phyloP scores from a whole-genome alignment of 495 filamentous ascomycete species.

The Immersiella caudata region DNA sequence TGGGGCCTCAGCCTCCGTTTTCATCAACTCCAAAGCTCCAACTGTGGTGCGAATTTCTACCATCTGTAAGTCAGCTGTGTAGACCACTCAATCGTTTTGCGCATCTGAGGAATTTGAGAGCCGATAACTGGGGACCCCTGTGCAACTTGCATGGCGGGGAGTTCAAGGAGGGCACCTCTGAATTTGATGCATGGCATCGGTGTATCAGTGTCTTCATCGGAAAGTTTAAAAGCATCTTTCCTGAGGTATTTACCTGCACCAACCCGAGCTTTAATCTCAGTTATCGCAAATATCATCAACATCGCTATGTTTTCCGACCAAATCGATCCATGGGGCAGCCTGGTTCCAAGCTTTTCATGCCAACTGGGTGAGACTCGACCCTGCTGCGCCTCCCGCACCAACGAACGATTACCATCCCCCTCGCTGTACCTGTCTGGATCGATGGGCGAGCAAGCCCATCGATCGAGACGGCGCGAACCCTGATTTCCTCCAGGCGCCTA shows the following conservation, averaged over 20 bases:
- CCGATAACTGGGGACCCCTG: neutral
- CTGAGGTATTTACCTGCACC: too few relatives aligned
- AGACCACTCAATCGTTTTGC: neutral
- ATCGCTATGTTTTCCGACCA: neutral
- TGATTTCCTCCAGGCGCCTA: neutral
- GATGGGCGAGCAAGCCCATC: slow-evolving; percentile 3
- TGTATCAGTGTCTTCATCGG: neutral
- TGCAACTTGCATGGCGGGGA: neutral
- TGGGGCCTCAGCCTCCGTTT: neutral
- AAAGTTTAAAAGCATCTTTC: neutral
- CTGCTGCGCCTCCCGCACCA: neutral
- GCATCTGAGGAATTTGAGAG: neutral
- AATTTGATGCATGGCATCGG: neutral
- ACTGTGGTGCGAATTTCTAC: too few relatives aligned
- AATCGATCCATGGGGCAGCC: too few relatives aligned
- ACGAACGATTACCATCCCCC: too few relatives aligned
- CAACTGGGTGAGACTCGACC: neutral
- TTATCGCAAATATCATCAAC: neutral
- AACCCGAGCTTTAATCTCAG: too few relatives aligned
- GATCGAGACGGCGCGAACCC: slow-evolving; percentile 5
- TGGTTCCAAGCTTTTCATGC: neutral
- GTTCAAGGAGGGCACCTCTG: neutral
- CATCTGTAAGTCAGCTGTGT: too few relatives aligned
- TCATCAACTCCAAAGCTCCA: too few relatives aligned
- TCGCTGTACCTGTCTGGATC: neutral